Base-by-base conservation (phyloP, 2,329 filamentous ascomycete species). In the Aspergillus tanneri region DNA sequence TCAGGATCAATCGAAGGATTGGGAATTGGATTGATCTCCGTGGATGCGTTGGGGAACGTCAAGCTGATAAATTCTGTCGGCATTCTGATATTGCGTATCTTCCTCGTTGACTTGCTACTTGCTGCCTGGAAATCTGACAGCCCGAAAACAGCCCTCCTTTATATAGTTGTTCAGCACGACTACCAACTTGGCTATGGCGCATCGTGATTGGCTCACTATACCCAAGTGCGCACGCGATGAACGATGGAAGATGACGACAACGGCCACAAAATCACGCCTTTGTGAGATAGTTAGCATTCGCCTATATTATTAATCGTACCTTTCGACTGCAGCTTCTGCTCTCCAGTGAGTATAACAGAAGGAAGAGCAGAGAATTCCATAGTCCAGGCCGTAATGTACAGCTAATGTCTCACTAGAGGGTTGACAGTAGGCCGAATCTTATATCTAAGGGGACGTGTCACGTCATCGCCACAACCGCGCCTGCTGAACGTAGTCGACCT, bases 41-140 rank as follows among this genome's bases (percentile, higher is more conserved):
- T 83, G 0, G 78, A 81, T 19, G 74, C 66, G 58, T 81, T 83
- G 36, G 79, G 76, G 50, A 79, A 81, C 1, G 80, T 80, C 38
- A 80, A 50, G 54, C 75, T 79, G 63, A 83, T 84, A 62, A 84
- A 84, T 64, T 84, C 81, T 55, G 71, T 58, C 5, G 61, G 60
- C 62, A 65, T 65, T 21, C 2, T 45, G 41, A 27, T 12, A 21
- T 16, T 19, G 18, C 11, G n/a, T 4, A 7, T 5, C 5, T 12
- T n/a, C n/a, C n/a, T n/a, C n/a, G n/a, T 14, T 8, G n/a, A 32
- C 14, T 5, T 30, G 28, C 7, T 32, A 32, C 10, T 8, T 8
- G 5, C 9, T 18, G 8, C 11, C 12, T 16, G 3, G 7, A 34
- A 34, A 10, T 4, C 30, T 9, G 4, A 14, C 30, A 18, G 19